Base-by-base conservation (phyloP, 805 yeast species). In the Schwanniomyces sp. region DNA sequence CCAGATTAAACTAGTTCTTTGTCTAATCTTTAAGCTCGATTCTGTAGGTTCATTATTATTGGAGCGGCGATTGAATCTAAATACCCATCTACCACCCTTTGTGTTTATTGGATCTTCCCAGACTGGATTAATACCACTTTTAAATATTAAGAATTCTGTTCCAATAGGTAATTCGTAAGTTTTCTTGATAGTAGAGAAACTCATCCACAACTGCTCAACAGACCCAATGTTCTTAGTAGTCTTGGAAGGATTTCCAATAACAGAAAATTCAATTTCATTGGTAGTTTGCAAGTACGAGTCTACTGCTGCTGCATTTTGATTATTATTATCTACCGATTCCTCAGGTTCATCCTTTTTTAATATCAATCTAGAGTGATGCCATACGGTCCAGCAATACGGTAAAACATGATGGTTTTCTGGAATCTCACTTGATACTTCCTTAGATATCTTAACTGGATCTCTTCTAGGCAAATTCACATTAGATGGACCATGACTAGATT, bases 31-130 rank as follows among this genome's bases (percentile, higher is more conserved):
- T 36, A 41, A 50, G 10, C 57, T 48, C 18, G 50, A 46, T 17
- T 63, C 67, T 27, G 50, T 55, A 25, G 53, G 55, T 21, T 42
- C 51, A 45, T 43, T 50, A 37, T 53, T 56, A 41, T 52, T 53
- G 16, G 52, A 47, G 4, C 72, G 60, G 37, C 79, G 65, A 55
- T 67, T 62, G 54, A 81, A 74, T 52, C 82, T 69, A 53, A 81
- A 76, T 16, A 79, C 74, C 86, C 86, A 82, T 54, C 86, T 67
- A 2, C 88, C 88, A 32, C 88, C 88, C 44, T 71, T 67, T 50
- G 75, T 64, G 58, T 83, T 83, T 43, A 74, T 67, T 7, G 84
- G 83, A 57, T 84, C 87, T 58, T 83, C 87, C 87, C 88, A 83
- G 42, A 81, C 78, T 9, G 88, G 88, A 52, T 78, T 77, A 32